Evolutionary conservation across 2,329 filamentous ascomycete species (phyloP).

Genomic region (Ilyonectria mors-panacis): DNA sequence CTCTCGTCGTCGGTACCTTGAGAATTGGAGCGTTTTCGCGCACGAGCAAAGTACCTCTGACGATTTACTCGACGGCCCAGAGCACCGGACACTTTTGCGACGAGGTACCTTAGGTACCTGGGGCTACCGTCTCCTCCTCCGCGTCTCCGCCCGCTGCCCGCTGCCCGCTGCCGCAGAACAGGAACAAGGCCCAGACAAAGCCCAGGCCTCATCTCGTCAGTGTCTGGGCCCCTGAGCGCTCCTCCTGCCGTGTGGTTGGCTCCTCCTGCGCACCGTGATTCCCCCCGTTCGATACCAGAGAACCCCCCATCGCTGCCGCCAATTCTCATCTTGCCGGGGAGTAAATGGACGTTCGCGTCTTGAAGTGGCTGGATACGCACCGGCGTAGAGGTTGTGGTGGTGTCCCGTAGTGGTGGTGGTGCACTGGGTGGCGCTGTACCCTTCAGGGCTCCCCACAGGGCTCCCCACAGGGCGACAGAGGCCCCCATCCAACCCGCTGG

Average conservation of each 20-base stretch:
- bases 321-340: not conserved
- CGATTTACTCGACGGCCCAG: slow-evolving; percentile 8
- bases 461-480: slow-evolving; percentile 22
- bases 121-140: slow-evolving; percentile 11
- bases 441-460: slow-evolving; percentile 19
- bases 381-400: slow-evolving; percentile 16
- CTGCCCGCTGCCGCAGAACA: slow-evolving; percentile 17
- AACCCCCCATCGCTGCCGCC: not conserved
- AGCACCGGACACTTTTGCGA: slow-evolving; percentile 5
- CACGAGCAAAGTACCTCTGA: slow-evolving; percentile 15
- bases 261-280: not conserved
- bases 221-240: slow-evolving; percentile 25
- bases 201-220: slow-evolving; percentile 26
- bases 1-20: slow-evolving; percentile 19
- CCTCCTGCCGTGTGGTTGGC: not conserved
- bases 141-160: slow-evolving; percentile 19
- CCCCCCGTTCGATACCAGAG: not conserved
- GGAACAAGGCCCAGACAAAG: slow-evolving; percentile 13
- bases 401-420: not conserved
- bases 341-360: not conserved
- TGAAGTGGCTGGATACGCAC: slow-evolving; percentile 22
- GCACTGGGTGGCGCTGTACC: slow-evolving; percentile 20
- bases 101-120: slow-evolving; percentile 14
- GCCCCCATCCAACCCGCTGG: slow-evolving; percentile 6
- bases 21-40: slow-evolving; percentile 4